These are phyloP conservation scores for Trichosporon faecale DNA, from an alignment of 1,284 basidiomycete genomes.

Conservation along the genomic window DNA sequence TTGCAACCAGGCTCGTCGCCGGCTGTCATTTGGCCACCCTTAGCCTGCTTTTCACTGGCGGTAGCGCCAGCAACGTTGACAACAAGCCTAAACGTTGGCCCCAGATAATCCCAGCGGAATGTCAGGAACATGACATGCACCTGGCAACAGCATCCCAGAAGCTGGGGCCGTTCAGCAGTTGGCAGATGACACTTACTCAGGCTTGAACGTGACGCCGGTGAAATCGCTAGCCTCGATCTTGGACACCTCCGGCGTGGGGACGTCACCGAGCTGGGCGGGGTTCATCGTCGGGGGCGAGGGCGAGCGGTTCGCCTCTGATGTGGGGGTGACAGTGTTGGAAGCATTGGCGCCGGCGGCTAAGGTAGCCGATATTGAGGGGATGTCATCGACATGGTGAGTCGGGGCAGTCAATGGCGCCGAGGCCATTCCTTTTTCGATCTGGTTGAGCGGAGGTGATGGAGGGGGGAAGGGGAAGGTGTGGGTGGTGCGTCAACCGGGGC, in stretches of 20 bases:
- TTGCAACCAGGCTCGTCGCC: not conserved
- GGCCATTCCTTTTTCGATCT: slow-evolving; percentile 9
- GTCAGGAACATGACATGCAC: not conserved
- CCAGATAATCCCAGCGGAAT: not conserved
- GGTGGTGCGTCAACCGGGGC: slow-evolving; percentile 8
- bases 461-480: not conserved
- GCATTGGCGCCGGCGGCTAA: not conserved
- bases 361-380: slow-evolving; percentile 7
- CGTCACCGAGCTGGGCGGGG: slow-evolving; percentile 21
- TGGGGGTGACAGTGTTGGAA: not conserved
- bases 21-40: not conserved
- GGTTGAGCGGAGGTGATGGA: not conserved
- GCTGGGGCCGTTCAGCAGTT: not conserved
- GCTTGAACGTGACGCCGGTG: slow-evolving; percentile 49
- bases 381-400: slow-evolving; percentile 10
- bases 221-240: slow-evolving; percentile 49
- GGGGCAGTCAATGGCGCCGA: slow-evolving; percentile 8
- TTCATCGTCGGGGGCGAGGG: slow-evolving; percentile 23
- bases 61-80: not conserved
- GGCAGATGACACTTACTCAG: slow-evolving; percentile 38
- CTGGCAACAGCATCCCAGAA: not conserved
- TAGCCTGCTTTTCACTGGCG: not conserved
- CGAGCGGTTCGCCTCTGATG: not conserved
- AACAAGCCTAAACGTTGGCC: not conserved
- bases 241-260: slow-evolving; percentile 40